Base-by-base conservation (phyloP, 2,329 filamentous ascomycete species). In the Lasiodiplodia citricola region DNA sequence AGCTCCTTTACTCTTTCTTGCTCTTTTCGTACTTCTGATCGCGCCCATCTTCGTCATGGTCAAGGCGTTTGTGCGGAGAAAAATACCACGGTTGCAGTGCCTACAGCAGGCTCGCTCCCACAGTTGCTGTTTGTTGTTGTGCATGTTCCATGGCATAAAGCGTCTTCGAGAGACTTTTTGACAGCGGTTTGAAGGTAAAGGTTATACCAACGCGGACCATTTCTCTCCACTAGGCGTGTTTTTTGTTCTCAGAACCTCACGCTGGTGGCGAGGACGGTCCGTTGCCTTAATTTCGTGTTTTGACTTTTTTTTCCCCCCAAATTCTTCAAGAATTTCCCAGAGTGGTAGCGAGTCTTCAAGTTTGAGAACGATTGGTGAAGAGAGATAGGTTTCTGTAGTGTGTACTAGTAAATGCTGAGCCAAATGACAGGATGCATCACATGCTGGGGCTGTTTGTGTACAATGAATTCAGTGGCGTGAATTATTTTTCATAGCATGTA, bases 111-210 rank as follows among this genome's bases (percentile, higher is more conserved):
- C 37, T 44, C n/a, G 47, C 31, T 41, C 21, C 62, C 44, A 25
- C 5, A 41, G 50, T 52, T 25, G 47, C 41, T 16, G 28, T 54
- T 52, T 54, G 41, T 54, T 51, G 23, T 56, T 25, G 37, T 66
- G 63, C 62, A 38, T 65, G 44, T 31, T 21, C 54, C 31, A 14
- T 16, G 35, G 31, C 37, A 38, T 47, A 23, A 28, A 77, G 77
- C 2, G 71, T 71, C 44, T 47, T 47, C 44, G 44, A 14, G 76
- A 79, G 72, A 60, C 11, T 38, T 65, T 16, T 52, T 54, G 47
- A 57, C 28, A n/a, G 54, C 31, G 28, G 31, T 35, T 44, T 44
- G 57, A 47, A 25, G 38, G 8, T 21, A 25, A 21, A 23, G 51
- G 23, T 54, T 58, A 44, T 58, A 58, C 35, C 55, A 25, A n/a